phyloP scores from a whole-genome alignment of 805 yeast genomes.

The Barnettozyma sucrosica region DNA sequence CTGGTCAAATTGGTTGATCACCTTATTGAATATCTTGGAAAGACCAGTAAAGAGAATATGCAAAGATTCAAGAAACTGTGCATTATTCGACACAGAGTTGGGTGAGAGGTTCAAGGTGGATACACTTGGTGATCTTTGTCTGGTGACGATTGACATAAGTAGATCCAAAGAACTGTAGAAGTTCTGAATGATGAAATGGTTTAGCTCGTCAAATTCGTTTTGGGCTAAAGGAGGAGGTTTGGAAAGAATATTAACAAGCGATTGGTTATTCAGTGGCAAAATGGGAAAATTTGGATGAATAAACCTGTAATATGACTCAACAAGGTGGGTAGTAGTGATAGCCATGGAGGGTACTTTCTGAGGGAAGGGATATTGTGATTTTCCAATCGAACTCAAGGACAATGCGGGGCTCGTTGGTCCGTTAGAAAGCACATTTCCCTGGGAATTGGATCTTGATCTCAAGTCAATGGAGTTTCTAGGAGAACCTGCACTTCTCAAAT shows the following conservation, averaged over 20 bases:
- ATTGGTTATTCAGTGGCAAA: slow-evolving; percentile 30
- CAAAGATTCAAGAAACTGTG: slow-evolving; percentile 11
- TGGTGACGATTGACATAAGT: slow-evolving; percentile 13
- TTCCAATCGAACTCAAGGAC: slow-evolving; percentile 4
- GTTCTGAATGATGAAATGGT: slow-evolving; percentile 13
- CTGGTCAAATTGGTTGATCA: slow-evolving; percentile 8
- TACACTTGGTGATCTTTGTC: slow-evolving; percentile 5
- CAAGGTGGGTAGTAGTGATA: slow-evolving; percentile 28
- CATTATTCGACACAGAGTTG: not conserved
- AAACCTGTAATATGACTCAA: slow-evolving; percentile 43
- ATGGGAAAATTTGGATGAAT: slow-evolving; percentile 35
- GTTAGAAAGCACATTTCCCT: slow-evolving; percentile 4
- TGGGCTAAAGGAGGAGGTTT: slow-evolving; percentile 13
- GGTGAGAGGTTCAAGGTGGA: not conserved
- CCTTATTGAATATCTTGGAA: slow-evolving; percentile 14
- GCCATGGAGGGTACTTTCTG: not conserved
- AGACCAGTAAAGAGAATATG: slow-evolving; percentile 11
- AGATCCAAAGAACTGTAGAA: slow-evolving; percentile 19
- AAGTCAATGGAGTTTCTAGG: slow-evolving; percentile 20
- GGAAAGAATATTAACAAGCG: slow-evolving; percentile 15
- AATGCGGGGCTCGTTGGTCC: slow-evolving; percentile 22
- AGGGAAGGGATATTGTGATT: not conserved
- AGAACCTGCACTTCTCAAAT: slow-evolving; percentile 14
- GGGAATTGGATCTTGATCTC: slow-evolving; percentile 21
- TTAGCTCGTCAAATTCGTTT: slow-evolving; percentile 18